Evolutionary conservation across 75 land plant species (phyloP), one percentile per base, ranked within the genome.

Genomic region (Ceratopteris richardii): DNA sequence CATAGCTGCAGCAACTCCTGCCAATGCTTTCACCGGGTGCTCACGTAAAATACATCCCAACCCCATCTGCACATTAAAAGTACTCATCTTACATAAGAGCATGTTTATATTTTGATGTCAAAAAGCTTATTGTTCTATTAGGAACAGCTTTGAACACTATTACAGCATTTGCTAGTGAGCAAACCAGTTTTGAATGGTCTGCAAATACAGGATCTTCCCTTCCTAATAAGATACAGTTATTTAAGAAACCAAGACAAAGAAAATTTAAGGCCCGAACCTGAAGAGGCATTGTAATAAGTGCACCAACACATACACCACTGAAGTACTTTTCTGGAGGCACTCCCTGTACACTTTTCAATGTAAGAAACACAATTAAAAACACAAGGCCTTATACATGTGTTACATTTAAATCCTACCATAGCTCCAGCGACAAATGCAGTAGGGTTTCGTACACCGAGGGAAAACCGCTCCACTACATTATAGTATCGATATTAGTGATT

Each of bases 1-100:
- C 87, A 87, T 87, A 43, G 54, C 79, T 57, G 91, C 75, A 51
- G 87, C 91, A 63, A 87, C 91, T 54, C 87, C 77, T 9, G 91
- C 83, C 24, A 87, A 56, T 1, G 91, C 91, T 40, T 76, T 72
- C 12, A 82, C 62, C 25, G 91, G 91, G 11, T 76, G 76, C 23
- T 87, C 87, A 29, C 87, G 76, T 43, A 87, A 28, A 31, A 80
- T 41, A 44, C 77, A 75, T 10, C 91, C 91, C 46, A 87, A 59
- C 10, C 51, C 79, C 57, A 87, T 36, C 91, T 87, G 63, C 26
- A 2, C 5, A 42, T 25, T 42, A 9, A 24, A 54, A 24, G 37
- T 22, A 36, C 0, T 39, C 21, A 56, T 46, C 22, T 46, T 21
- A 46, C 42, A 10, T 54, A 14, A 28, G 37, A 44, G 22, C 31